These are phyloP conservation scores for Schoenoplectus tabernaemontani DNA, from an alignment of 202 grass and related monocot species.

Conservation along the genomic window DNA sequence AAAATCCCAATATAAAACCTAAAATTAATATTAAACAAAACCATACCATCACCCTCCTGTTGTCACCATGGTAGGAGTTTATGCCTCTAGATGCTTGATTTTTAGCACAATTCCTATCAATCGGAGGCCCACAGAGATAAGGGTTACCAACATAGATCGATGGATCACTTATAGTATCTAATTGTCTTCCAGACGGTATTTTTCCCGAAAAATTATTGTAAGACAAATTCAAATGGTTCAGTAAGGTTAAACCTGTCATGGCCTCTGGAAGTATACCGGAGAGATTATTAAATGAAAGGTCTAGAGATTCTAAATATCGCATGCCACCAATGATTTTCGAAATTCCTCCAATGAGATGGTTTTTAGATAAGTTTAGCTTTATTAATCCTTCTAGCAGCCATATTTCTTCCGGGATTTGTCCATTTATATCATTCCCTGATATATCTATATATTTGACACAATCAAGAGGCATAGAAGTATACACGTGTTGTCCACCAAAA, in stretches of 20 bases:
- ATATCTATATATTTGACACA: conserved; percentile 16
- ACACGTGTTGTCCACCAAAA: background rate
- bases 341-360: conserved; percentile 28
- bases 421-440: conserved; percentile 27
- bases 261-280: background rate
- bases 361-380: conserved; percentile 24
- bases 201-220: conserved; percentile 21
- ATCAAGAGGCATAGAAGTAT: background rate
- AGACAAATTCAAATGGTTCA: conserved; percentile 6
- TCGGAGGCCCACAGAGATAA: conserved; percentile 18
- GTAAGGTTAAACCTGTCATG: background rate
- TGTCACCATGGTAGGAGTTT: background rate
- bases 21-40: background rate
- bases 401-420: conserved; percentile 30
- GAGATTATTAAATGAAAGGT: background rate
- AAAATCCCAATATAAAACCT: background rate
- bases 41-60: background rate
- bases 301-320: background rate
- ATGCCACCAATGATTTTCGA: background rate
- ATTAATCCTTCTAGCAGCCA: background rate
- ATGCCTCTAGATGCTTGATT: background rate
- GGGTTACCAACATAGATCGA: conserved; percentile 18
- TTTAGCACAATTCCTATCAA: background rate
- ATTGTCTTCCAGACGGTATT: conserved; percentile 7
- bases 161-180: background rate